phyloP scores from a whole-genome alignment of 2,329 filamentous ascomycete genomes.

The Alternaria viburni region DNA sequence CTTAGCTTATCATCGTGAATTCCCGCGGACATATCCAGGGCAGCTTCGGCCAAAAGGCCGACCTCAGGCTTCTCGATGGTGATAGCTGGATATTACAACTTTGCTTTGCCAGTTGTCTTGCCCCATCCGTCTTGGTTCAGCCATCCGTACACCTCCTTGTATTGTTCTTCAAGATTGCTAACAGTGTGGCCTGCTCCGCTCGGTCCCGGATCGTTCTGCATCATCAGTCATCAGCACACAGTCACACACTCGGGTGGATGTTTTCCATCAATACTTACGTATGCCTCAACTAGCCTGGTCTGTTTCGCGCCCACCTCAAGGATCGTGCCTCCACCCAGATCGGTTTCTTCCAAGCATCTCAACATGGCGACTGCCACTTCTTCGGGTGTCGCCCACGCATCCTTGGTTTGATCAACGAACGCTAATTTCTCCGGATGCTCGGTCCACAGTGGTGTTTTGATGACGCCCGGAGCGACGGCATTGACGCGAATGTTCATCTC shows the following conservation, averaged over 20 bases:
- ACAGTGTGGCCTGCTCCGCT: constrained; percentile 55
- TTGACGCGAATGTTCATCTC: constrained; percentile 63
- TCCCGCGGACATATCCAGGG: not conserved
- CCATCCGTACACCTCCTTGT: constrained; percentile 59
- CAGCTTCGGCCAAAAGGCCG: not conserved
- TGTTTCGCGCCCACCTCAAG: constrained; percentile 62
- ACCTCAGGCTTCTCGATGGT: not conserved
- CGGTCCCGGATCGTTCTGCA: constrained; percentile 60
- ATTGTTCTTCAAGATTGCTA: constrained; percentile 50
- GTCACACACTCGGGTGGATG: not conserved
- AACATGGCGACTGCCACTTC: constrained; percentile 67
- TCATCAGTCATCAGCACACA: not conserved
- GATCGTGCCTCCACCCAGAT: constrained; percentile 55
- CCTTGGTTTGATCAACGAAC: constrained; percentile 55
- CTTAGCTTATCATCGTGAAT: not conserved
- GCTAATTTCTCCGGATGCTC: constrained; percentile 66
- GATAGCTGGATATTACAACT: not conserved
- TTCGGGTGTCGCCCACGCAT: constrained; percentile 66
- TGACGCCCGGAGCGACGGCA: constrained; percentile 65
- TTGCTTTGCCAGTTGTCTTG: constrained; percentile 49
- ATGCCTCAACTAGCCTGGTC: constrained; percentile 58
- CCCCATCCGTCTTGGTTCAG: constrained; percentile 60
- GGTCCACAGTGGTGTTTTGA: constrained; percentile 68
- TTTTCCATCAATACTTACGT: constrained; percentile 21
- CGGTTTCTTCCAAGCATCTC: constrained; percentile 58